Percentiles rank a stretch among this genome's conserved stretches.
phyloP scores from a whole-genome alignment of 2,329 filamentous ascomycete genomes.

The Neopestalotiopsis sp. region DNA sequence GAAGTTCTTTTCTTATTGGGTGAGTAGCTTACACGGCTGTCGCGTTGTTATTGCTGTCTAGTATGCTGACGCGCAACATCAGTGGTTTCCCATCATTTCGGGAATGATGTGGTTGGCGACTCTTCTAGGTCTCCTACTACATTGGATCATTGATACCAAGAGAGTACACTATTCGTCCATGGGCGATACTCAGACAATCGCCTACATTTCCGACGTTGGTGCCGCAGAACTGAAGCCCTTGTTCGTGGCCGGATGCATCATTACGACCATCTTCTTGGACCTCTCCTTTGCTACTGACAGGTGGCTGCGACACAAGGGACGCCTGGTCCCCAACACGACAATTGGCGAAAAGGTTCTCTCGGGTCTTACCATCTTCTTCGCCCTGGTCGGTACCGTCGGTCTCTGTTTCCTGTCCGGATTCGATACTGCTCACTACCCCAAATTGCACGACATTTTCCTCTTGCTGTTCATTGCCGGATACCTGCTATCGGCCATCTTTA shows the following conservation, averaged over 20 bases:
- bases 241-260: conserved; percentile 74
- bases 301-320: conserved; percentile 82
- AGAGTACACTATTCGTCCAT: conserved; percentile 66
- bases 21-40: conserved; percentile 27
- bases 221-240: conserved; percentile 71
- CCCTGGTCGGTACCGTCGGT: conserved; percentile 77
- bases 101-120: conserved; percentile 70
- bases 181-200: conserved; percentile 61
- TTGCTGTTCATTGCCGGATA: conserved; percentile 86
- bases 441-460: conserved; percentile 78
- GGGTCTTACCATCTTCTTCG: conserved; percentile 67
- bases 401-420: conserved; percentile 86
- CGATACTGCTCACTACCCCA: conserved; percentile 74
- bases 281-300: conserved; percentile 81
- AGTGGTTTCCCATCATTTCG: conserved; percentile 74
- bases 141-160: conserved; percentile 67
- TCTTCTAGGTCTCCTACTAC: conserved; percentile 72
- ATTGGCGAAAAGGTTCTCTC: conserved; percentile 67
- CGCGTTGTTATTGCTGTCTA: too few species aligned
- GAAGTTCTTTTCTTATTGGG: conserved; percentile 41
- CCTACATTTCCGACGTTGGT: conserved; percentile 75
- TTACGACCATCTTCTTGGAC: conserved; percentile 82
- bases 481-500: conserved; percentile 82
- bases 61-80: conserved; percentile 17
- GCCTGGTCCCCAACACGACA: conserved; percentile 76